These are phyloP conservation scores for Margaritispora aquatica DNA, from an alignment of 495 filamentous ascomycete genomes.

Conservation along the genomic window DNA sequence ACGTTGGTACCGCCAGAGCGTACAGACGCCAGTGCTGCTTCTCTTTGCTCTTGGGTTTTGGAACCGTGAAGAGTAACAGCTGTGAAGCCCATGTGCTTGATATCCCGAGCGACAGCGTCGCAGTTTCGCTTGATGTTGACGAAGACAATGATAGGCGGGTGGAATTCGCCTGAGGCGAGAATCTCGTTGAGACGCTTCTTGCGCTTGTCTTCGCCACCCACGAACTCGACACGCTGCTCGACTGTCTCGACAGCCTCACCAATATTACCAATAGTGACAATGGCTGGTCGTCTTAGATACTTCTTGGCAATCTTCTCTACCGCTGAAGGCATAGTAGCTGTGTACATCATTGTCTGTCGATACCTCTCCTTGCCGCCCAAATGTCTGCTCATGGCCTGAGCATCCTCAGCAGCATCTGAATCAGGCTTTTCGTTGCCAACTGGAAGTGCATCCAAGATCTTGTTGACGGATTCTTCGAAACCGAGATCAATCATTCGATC, in stretches of 20 bases:
- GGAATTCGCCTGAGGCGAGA: constrained; percentile 77
- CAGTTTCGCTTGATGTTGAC: constrained; percentile 99
- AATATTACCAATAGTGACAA: constrained; percentile 89
- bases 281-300: constrained; percentile 89
- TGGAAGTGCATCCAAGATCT: constrained; percentile 95
- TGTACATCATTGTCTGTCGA: constrained; percentile 99
- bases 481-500: constrained; percentile 99
- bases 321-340: constrained; percentile 90
- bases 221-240: constrained; percentile 93
- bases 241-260: constrained; percentile 99
- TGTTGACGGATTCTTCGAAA: constrained; percentile 96
- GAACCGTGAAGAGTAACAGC: constrained; percentile 88
- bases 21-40: constrained; percentile 84
- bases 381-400: constrained; percentile 75
- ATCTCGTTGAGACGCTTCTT: constrained; percentile 96
- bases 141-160: constrained; percentile 94
- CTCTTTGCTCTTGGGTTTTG: constrained; percentile 97
- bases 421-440: constrained; percentile 96
- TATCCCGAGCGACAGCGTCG: constrained; percentile 90
- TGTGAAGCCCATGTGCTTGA: constrained; percentile 90
- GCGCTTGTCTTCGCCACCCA: constrained; percentile 88
- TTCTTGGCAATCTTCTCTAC: constrained; percentile 96
- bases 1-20: constrained; percentile 76
- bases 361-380: constrained; percentile 82
- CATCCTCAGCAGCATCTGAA: constrained; percentile 86